Evolutionary conservation across 2,329 filamentous ascomycete genomes (phyloP).

Genomic region (Tricladium varicosporioides): DNA sequence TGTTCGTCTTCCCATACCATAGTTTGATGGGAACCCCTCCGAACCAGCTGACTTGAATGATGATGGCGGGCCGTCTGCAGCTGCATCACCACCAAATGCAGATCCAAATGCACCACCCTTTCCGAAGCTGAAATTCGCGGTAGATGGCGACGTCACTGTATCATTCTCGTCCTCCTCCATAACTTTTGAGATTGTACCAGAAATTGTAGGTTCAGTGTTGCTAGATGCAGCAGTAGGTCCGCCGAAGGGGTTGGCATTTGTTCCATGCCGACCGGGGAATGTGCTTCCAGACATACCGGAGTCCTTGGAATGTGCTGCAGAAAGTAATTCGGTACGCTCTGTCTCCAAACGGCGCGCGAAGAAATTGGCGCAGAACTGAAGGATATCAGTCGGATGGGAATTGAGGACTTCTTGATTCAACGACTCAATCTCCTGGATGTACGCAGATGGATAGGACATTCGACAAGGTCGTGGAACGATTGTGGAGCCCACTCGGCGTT

Average conservation of each 20-base stretch:
- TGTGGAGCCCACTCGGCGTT: too few relatives aligned
- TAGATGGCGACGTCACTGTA: conserved; percentile 71
- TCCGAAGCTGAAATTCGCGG: conserved; percentile 52
- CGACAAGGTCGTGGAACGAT: conserved; percentile 13
- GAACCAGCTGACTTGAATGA: conserved; percentile 41
- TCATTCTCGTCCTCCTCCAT: conserved; percentile 67
- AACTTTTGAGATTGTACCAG: conserved; percentile 55
- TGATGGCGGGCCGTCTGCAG: conserved; percentile 45
- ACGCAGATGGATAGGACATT: conserved; percentile 52
- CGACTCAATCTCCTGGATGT: conserved; percentile 60
- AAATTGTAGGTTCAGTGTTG: conserved; percentile 36
- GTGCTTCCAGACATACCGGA: conserved; percentile 66
- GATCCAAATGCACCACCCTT: conserved; percentile 32
- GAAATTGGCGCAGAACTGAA: conserved; percentile 70
- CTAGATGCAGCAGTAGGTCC: conserved; percentile 36
- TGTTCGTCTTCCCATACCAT: conserved; percentile 88
- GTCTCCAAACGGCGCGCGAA: conserved; percentile 64
- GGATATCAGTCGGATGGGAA: conserved; percentile 58
- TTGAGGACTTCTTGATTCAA: conserved; percentile 61
- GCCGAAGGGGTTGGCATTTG: conserved; percentile 72
- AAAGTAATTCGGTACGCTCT: conserved; percentile 58
- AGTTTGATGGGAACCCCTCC: conserved; percentile 83
- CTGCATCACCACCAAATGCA: conserved; percentile 46
- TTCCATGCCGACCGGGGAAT: conserved; percentile 72
- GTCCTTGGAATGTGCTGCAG: conserved; percentile 39